Evolutionary conservation across 2,329 filamentous ascomycete genomes (phyloP), one percentile per base, ranked within the genome.

Genomic region (Diaporthe batatas): DNA sequence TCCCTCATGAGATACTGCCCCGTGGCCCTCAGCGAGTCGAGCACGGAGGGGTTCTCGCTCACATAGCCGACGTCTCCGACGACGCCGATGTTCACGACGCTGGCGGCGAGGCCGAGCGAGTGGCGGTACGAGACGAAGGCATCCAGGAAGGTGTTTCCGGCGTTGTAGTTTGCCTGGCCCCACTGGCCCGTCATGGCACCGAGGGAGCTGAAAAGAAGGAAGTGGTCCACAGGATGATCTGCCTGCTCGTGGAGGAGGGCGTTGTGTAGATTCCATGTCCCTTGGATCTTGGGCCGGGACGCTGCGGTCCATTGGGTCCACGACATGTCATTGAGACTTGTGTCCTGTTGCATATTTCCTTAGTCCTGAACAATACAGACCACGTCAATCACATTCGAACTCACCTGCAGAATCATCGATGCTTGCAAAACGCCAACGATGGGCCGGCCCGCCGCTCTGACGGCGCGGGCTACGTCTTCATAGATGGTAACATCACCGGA

Each of bases 91-190:
- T 84, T 78, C 10, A 85, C 77, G 6, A 76, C 75, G 0, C 79
- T 78, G 6, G 81, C 83, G 1, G 82, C 77, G 0, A 83, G 76
- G 2, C 81, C 81, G 16, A 76, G 76, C 0, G 72, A 69, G 21
- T 79, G 76, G 8, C 83, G 79, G 71, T 81, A 82, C 39, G 79
- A 77, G 62, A 77, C 80, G 44, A 84, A 79, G 21, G 79, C 76
- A 42, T 83, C 80, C 69, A 82, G 73, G 75, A 81, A 84, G 36
- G 78, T 76, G 73, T 83, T 84, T 6, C 78, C 82, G 10, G 81
- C 80, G 10, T 78, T 75, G 71, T 73, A 73, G 25, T 71, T 73
- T 8, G 49, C 51, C 59, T 73, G 72, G 10, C 68, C 72, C 5
- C 49, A 47, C 7, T 71, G 58, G n/a, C 51, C 68, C 4, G 71